Conservation (phyloP, 768 basidiomycete genomes). For the Agrocybe pediades region DNA sequence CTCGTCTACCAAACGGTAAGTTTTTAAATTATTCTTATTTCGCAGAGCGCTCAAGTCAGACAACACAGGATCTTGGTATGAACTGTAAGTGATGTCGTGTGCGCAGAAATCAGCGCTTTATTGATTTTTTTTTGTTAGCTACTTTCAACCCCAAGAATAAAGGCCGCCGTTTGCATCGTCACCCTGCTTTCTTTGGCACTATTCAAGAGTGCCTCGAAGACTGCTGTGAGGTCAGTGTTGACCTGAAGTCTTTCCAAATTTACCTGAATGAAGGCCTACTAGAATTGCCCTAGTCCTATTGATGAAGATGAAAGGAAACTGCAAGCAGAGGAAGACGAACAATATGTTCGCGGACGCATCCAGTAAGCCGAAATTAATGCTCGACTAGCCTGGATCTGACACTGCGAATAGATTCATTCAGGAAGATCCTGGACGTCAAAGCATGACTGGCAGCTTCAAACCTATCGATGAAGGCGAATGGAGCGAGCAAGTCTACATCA, state of each 20-base stretch:
- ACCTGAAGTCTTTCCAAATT: too few relatives aligned
- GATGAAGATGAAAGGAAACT: constrained; percentile 56
- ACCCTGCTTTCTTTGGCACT: constrained; percentile 64
- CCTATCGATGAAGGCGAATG: constrained; percentile 70
- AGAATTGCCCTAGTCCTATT: constrained; percentile 58
- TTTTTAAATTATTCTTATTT: not conserved
- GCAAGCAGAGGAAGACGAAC: constrained; percentile 53
- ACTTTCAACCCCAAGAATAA: constrained; percentile 69
- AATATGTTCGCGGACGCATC: constrained; percentile 55
- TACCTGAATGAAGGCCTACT: too few relatives aligned
- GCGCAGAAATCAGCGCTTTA: not conserved
- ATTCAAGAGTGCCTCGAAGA: constrained; percentile 59
- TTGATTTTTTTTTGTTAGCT: constrained; percentile 31
- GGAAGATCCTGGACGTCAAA: constrained; percentile 63
- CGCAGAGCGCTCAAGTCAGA: not conserved
- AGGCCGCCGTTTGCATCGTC: constrained; percentile 58
- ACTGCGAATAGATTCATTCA: constrained; percentile 47
- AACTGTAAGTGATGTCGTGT: constrained; percentile 40
- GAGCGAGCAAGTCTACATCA: constrained; percentile 63
- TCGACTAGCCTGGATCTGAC: not conserved
- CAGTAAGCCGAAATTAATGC: constrained; percentile 32
- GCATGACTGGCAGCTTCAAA: constrained; percentile 63
- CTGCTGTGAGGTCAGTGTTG: constrained; percentile 56
- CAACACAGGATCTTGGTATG: constrained; percentile 55
- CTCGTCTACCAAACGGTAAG: constrained; percentile 47